Percentiles rank a stretch among this genome's conserved stretches.
phyloP scores from a whole-genome alignment of 1,284 basidiomycete species.

The Heterobasidion irregulare region DNA sequence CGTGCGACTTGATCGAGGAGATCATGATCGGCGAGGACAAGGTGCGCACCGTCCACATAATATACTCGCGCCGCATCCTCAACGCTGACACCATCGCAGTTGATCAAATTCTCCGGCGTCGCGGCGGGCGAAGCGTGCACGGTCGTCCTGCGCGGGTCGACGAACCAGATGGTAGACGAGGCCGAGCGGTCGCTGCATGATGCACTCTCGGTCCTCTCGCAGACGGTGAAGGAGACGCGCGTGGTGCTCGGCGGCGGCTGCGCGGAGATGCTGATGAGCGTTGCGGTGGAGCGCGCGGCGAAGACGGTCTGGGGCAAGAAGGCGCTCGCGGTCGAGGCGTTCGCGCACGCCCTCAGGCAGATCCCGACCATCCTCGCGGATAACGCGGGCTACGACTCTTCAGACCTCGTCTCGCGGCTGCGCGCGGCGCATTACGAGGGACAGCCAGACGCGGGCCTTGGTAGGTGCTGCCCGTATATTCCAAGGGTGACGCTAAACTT shows the following conservation, averaged over 20 bases:
- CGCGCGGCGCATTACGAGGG: constrained; percentile 95
- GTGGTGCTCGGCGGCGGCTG: constrained; percentile 94
- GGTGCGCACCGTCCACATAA: constrained; percentile 31
- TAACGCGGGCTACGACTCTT: constrained; percentile 96
- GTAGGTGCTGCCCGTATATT: constrained; percentile 26
- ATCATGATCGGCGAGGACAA: constrained; percentile 99
- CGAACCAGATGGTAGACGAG: constrained; percentile 98
- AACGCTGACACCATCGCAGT: constrained; percentile 35
- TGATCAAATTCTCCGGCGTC: constrained; percentile 99
- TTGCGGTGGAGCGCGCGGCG: constrained; percentile 87
- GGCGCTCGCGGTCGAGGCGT: constrained; percentile 91
- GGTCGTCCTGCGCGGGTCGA: constrained; percentile 94
- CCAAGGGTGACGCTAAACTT: too few relatives aligned
- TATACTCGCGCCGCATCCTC: not conserved
- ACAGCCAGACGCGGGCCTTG: constrained; percentile 75
- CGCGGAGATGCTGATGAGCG: constrained; percentile 97
- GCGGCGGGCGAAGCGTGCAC: constrained; percentile 99
- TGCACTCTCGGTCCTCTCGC: constrained; percentile 93
- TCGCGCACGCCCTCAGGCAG: constrained; percentile 84
- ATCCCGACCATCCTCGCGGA: constrained; percentile 97
- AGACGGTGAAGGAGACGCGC: constrained; percentile 96
- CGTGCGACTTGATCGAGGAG: constrained; percentile 95
- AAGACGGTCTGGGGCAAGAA: constrained; percentile 88
- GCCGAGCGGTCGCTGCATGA: constrained; percentile 98
- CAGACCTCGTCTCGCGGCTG: constrained; percentile 88